phyloP scores from a whole-genome alignment of 1,284 basidiomycete species.

The Golubevia pallescens region DNA sequence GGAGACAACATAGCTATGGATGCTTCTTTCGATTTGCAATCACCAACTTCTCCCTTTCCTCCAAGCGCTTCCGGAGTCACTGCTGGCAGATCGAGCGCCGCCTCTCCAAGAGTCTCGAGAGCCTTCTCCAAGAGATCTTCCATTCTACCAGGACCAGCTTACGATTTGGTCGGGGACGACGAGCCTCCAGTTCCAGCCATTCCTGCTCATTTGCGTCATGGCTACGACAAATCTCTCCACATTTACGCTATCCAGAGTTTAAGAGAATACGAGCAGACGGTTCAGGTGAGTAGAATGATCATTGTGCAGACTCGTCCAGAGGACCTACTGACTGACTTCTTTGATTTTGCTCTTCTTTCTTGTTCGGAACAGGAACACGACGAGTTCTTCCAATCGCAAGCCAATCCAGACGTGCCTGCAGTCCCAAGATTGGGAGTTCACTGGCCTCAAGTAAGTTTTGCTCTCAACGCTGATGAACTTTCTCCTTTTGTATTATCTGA shows the following conservation, averaged over 20 bases:
- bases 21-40: slow-evolving; percentile 48
- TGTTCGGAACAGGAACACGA: slow-evolving; percentile 38
- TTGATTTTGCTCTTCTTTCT: not conserved
- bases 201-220: slow-evolving; percentile 13
- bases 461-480: too few species aligned
- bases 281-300: slow-evolving; percentile 17
- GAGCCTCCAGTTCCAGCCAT: slow-evolving; percentile 30
- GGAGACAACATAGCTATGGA: slow-evolving; percentile 32
- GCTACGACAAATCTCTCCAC: slow-evolving; percentile 40
- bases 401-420: slow-evolving; percentile 25
- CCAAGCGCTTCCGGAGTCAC: too few species aligned
- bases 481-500: too few species aligned
- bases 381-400: slow-evolving; percentile 39
- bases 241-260: slow-evolving; percentile 52
- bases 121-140: slow-evolving; percentile 46
- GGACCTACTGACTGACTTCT: too few species aligned
- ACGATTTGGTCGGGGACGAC: slow-evolving; percentile 31
- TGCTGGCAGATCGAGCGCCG: too few species aligned
- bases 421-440: slow-evolving; percentile 46
- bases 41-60: slow-evolving; percentile 17
- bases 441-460: slow-evolving; percentile 10
- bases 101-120: slow-evolving; percentile 15
- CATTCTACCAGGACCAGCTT: slow-evolving; percentile 46
- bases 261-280: slow-evolving; percentile 52
- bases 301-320: not conserved